Base-by-base conservation (phyloP, 2,329 filamentous ascomycete genomes). In the Cladosporium colombiae region DNA sequence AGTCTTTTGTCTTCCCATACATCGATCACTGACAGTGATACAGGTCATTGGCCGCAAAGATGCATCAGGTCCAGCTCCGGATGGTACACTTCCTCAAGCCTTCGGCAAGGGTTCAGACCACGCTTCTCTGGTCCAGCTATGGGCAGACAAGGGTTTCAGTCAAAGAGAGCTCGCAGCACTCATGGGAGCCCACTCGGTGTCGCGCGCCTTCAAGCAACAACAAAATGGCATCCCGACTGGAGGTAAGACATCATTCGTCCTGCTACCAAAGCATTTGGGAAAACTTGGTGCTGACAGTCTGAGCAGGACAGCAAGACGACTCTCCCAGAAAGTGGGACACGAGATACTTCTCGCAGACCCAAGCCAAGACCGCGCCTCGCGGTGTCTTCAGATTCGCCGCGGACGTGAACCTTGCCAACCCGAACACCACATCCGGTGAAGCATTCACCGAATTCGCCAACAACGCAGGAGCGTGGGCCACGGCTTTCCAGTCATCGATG, bases 121-220 rank as follows among this genome's bases (percentile, higher is more conserved):
- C 49, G 74, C 81, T 33, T 75, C 73, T 16, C 75, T 85, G 40
- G 78, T 85, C 63, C 69, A 75, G 3, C 76, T 84, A 4, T 86
- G 86, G 72, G 67, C 71, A 29, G 79, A 78, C 66, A 86, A 86
- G 74, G 83, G 83, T 1, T 82, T 86, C 74, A 75, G 74, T 8
- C 74, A 82, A 1, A 73, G 75, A 33, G 84, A 85, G 62, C 78
- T 87, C 3, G 81, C 83, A 2, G 84, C 85, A 0, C 80, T 87
- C 1, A 71, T 87, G 3, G 85, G 85, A 59, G 84, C 85, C 0
- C 85, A 87, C 72, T 81, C 81, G 1, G 77, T 80, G 10, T 80
- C 82, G 10, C 79, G 77, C 67, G 83, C 86, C 69, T 78, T 77
- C 64, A 74, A 77, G 14, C 65, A 73, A 31, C 59, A 65, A 61